Conservation (phyloP, 441 rosid species). For the Dalechampia spathulata region DNA sequence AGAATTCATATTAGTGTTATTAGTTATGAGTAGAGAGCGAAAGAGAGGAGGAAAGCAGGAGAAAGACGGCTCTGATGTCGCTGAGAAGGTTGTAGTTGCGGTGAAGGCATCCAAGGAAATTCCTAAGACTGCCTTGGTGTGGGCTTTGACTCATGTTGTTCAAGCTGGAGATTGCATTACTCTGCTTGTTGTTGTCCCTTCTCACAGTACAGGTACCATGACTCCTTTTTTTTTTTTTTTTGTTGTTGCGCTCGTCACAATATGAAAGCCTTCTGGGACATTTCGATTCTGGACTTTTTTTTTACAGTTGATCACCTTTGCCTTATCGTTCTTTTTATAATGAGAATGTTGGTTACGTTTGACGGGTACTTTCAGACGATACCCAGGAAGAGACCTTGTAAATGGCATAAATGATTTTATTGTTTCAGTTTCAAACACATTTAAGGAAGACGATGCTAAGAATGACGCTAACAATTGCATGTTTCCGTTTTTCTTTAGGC, state of each 20-base stretch:
- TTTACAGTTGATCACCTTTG: too few species aligned
- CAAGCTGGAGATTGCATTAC: constrained; percentile 97
- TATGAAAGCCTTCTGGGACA: neutral
- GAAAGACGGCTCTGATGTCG: constrained; percentile 42
- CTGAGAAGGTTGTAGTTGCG: constrained; percentile 87
- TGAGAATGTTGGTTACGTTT: neutral
- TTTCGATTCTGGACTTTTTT: neutral
- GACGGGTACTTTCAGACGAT: neutral
- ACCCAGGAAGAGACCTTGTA: neutral
- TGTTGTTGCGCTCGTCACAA: neutral
- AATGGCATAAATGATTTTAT: too few species aligned
- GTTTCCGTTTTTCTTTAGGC: constrained; percentile 35
- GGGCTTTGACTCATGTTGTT: constrained; percentile 99
- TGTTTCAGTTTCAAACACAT: too few species aligned
- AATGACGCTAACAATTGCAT: constrained; percentile 4
- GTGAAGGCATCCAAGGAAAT: constrained; percentile 97
- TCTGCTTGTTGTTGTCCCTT: constrained; percentile 81
- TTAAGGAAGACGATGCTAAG: too few species aligned
- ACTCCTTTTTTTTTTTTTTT: constrained; percentile 5
- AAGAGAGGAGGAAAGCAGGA: constrained; percentile 53
- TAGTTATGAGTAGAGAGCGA: constrained; percentile 45
- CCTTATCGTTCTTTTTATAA: too few species aligned
- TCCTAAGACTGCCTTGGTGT: constrained; percentile 77
- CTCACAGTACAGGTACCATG: constrained; percentile 55
- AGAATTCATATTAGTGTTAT: constrained; percentile 2